Conservation (phyloP, 768 basidiomycete species). For the Epithele typhae region DNA sequence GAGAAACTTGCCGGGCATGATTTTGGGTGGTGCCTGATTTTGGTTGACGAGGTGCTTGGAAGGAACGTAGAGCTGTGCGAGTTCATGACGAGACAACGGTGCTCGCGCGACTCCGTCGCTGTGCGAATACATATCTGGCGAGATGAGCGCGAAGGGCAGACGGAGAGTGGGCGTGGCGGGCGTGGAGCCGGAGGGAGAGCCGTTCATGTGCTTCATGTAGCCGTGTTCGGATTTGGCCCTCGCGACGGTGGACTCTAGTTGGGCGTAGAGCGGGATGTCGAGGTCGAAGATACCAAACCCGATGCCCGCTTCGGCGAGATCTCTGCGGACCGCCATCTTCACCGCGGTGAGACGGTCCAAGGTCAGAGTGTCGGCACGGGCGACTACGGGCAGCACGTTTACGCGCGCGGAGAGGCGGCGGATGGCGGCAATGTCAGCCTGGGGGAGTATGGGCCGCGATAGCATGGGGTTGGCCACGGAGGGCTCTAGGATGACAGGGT, state of each 20-base stretch:
- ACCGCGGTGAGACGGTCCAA: slow-evolving; percentile 78
- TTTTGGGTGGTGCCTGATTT: slow-evolving; percentile 36
- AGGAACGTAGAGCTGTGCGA: slow-evolving; percentile 70
- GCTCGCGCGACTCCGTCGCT: slow-evolving; percentile 69
- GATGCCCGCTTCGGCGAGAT: slow-evolving; percentile 80
- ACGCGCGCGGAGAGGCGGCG: slow-evolving; percentile 76
- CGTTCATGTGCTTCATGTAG: slow-evolving; percentile 53
- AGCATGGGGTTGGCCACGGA: slow-evolving; percentile 70
- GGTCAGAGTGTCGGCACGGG: slow-evolving; percentile 75
- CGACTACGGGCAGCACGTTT: slow-evolving; percentile 85
- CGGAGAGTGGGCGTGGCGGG: slow-evolving; percentile 58
- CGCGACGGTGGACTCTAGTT: slow-evolving; percentile 18
- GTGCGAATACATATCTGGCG: slow-evolving; percentile 81
- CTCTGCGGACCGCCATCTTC: slow-evolving; percentile 74
- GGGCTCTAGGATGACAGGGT: slow-evolving; percentile 77
- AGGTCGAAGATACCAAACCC: slow-evolving; percentile 88
- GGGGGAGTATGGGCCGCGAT: slow-evolving; percentile 62
- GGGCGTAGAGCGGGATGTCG: slow-evolving; percentile 43
- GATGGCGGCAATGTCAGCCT: slow-evolving; percentile 71
- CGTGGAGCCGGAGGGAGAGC: slow-evolving; percentile 54
- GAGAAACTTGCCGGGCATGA: slow-evolving; percentile 58
- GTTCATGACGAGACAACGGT: slow-evolving; percentile 60
- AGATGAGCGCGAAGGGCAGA: slow-evolving; percentile 80
- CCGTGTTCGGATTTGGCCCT: slow-evolving; percentile 31
- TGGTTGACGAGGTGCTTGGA: slow-evolving; percentile 36